Evolutionary conservation across 139 green algal genomes (phyloP).

Genomic region (Micractinium sp.): DNA sequence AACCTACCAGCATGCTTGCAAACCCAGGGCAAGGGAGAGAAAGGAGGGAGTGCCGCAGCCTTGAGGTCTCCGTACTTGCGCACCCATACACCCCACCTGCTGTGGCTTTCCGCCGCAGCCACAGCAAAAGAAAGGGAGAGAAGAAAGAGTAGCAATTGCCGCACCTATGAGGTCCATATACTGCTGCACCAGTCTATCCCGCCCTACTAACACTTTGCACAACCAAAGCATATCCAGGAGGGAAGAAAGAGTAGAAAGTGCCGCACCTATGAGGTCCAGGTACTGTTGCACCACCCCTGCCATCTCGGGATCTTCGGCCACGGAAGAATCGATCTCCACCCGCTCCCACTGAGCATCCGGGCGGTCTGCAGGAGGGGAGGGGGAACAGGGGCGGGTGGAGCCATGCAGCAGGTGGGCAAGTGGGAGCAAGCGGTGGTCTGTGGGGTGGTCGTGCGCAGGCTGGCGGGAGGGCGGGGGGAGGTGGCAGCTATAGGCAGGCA

Average conservation of each 20-base stretch:
- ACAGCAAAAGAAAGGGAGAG: background rate
- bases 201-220: too few relatives aligned
- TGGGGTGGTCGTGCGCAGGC: too few relatives aligned
- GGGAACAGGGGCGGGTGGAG: background rate
- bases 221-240: too few relatives aligned
- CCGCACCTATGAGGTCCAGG: conserved; percentile 50
- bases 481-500: background rate
- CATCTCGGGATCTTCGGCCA: conserved; percentile 54
- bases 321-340: conserved; percentile 44
- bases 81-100: too few relatives aligned
- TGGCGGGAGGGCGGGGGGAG: too few relatives aligned
- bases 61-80: too few relatives aligned
- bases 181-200: conserved; percentile 63
- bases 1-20: too few relatives aligned
- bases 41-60: too few relatives aligned
- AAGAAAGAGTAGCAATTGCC: background rate
- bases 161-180: conserved; percentile 57
- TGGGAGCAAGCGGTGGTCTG: too few relatives aligned
- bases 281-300: conserved; percentile 62
- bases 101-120: too few relatives aligned
- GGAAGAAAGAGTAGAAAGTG: background rate
- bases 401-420: background rate
- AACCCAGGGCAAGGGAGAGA: too few relatives aligned
- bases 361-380: background rate
- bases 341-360: conserved; percentile 50